Evolutionary conservation across 257 asterid genomes (phyloP).

Genomic region (Jacaranda copaia): DNA sequence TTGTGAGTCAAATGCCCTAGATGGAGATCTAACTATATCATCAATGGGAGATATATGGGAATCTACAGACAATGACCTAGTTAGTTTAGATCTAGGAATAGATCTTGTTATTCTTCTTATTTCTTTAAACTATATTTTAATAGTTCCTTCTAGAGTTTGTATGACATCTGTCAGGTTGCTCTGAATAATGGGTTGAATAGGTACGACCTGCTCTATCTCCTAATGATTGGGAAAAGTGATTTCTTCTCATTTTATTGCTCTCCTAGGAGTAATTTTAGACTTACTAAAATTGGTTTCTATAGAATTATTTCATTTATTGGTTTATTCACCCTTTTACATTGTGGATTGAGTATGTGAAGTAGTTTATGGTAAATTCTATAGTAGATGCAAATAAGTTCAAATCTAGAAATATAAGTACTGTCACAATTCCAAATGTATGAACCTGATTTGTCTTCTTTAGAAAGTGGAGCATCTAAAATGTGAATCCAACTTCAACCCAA

Average conservation of each 20-base stretch:
- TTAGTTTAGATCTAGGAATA: background rate
- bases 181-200: background rate
- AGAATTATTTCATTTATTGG: too few species aligned
- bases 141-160: background rate
- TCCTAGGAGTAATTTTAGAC: too few species aligned
- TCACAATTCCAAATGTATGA: too few species aligned
- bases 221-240: background rate
- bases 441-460: too few species aligned
- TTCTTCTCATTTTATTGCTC: slow-evolving; percentile 16
- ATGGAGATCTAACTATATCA: background rate
- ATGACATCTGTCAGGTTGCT: background rate
- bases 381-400: background rate
- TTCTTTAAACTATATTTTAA: background rate
- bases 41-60: background rate
- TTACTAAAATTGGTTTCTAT: too few species aligned
- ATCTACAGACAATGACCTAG: background rate
- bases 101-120: background rate
- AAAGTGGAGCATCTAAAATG: too few species aligned
- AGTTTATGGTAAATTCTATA: slow-evolving; percentile 19
- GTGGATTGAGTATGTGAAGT: background rate
- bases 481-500: too few species aligned
- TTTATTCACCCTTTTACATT: slow-evolving; percentile 12
- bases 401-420: background rate
- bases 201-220: background rate
- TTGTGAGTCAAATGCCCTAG: background rate